phyloP scores from a whole-genome alignment of 2,329 filamentous ascomycete genomes.

The Exutisphaerella laricina region DNA sequence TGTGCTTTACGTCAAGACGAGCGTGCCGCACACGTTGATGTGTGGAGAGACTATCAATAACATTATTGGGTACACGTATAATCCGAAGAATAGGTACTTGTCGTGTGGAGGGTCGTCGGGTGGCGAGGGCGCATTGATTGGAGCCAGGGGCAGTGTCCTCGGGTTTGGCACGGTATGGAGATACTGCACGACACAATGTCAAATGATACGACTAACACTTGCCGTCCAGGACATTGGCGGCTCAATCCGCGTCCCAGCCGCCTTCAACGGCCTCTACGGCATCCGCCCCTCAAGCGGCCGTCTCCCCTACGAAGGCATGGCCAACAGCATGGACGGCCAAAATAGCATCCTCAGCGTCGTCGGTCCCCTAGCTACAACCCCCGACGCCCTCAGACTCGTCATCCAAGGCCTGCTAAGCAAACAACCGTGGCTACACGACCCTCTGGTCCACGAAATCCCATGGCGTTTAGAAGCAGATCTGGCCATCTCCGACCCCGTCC shows the following conservation, averaged over 20 bases:
- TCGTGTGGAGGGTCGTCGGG: slow-evolving; percentile 55
- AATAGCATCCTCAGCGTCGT: slow-evolving; percentile 58
- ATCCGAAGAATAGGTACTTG: slow-evolving; percentile 52
- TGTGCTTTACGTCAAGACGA: slow-evolving; percentile 52
- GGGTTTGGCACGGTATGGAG: slow-evolving; percentile 50
- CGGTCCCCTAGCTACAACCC: slow-evolving; percentile 56
- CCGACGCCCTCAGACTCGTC: slow-evolving; percentile 50
- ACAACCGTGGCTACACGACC: slow-evolving; percentile 62
- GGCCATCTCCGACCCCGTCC: slow-evolving; percentile 30
- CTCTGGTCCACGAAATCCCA: slow-evolving; percentile 59
- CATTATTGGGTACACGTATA: slow-evolving; percentile 54
- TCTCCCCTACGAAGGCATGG: slow-evolving; percentile 48
- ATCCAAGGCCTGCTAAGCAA: slow-evolving; percentile 53
- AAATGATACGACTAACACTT: too few species aligned
- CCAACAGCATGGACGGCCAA: slow-evolving; percentile 61
- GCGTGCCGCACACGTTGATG: slow-evolving; percentile 54
- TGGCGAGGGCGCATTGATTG: slow-evolving; percentile 54
- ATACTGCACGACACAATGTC: too few species aligned
- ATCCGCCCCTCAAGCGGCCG: slow-evolving; percentile 51
- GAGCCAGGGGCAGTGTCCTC: slow-evolving; percentile 48
- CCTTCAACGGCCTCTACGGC: slow-evolving; percentile 54
- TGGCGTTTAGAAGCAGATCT: slow-evolving; percentile 51
- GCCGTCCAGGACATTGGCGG: slow-evolving; percentile 41
- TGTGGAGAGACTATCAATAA: slow-evolving; percentile 57
- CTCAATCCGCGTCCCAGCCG: slow-evolving; percentile 54